Conservation (phyloP, 495 filamentous ascomycete genomes). For the Penicillium coprophilum region DNA sequence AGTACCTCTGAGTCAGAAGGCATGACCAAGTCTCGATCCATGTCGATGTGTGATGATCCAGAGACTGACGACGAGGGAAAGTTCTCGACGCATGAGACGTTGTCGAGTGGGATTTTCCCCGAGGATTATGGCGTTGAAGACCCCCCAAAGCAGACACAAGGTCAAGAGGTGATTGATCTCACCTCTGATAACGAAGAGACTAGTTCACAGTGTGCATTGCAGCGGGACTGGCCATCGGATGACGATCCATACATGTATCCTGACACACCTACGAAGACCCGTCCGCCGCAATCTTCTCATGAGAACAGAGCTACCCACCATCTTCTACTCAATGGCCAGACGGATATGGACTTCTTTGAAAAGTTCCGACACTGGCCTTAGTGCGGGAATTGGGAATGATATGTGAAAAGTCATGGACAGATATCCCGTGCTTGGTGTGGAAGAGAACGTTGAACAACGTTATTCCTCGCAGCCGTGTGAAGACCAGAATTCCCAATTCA, state of each 20-base stretch:
- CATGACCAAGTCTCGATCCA: background rate
- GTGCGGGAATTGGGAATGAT: background rate
- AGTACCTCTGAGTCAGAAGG: background rate
- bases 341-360: background rate
- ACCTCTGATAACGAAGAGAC: background rate
- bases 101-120: background rate
- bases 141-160: background rate
- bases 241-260: background rate
- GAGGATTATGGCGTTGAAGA: background rate
- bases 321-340: background rate
- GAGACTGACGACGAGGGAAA: background rate
- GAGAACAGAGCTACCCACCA: background rate
- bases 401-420: background rate
- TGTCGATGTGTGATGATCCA: background rate
- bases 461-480: background rate
- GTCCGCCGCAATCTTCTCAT: background rate
- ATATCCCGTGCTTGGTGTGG: background rate
- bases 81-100: background rate
- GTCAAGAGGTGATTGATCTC: background rate
- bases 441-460: background rate
- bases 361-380: background rate
- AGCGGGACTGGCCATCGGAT: conserved; percentile 5
- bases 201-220: background rate
- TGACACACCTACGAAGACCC: background rate
- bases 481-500: background rate